Evolutionary conservation across 495 filamentous ascomycete genomes (phyloP).

Genomic region (Polyplosphaeria fusca): DNA sequence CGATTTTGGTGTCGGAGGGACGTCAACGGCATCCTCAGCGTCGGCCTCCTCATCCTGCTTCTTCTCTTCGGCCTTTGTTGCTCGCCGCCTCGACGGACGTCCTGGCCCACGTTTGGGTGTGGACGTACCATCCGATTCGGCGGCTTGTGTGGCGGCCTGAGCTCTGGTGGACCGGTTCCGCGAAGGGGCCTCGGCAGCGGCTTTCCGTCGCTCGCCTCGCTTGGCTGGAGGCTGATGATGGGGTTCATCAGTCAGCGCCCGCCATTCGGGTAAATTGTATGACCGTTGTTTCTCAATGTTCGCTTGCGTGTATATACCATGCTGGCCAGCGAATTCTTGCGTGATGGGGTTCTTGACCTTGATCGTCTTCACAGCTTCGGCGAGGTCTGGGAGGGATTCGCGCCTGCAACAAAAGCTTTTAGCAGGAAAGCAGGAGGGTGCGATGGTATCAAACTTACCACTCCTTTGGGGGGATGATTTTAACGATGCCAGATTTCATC

Average conservation of each 20-base stretch:
- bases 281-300: conserved; percentile 93
- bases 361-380: conserved; percentile 85
- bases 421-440: conserved; percentile 1
- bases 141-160: conserved; percentile 10
- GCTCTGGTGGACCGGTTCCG: conserved; percentile 29
- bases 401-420: conserved; percentile 47
- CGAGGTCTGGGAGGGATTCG: conserved; percentile 68
- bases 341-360: conserved; percentile 94
- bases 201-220: conserved; percentile 77
- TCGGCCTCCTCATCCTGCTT: conserved; percentile 10
- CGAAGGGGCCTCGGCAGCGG: conserved; percentile 56
- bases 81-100: conserved; percentile 17
- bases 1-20: conserved; percentile 31
- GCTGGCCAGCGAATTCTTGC: conserved; percentile 92
- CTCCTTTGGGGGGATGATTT: conserved; percentile 90
- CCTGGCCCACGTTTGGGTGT: conserved; percentile 28
- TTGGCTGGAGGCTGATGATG: conserved; percentile 95
- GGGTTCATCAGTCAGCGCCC: conserved; percentile 81
- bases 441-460: conserved; percentile 58
- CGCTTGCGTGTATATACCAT: conserved; percentile 90
- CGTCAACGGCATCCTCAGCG: conserved; percentile 14
- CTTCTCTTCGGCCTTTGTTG: conserved; percentile 4
- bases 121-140: conserved; percentile 5
- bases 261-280: conserved; percentile 97
- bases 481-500: conserved; percentile 95